Percentiles rank a stretch among this genome's conserved stretches.
These are phyloP conservation scores for Diaporthe sp. DNA, from an alignment of 2,329 filamentous ascomycete genomes.

Conservation along the genomic window DNA sequence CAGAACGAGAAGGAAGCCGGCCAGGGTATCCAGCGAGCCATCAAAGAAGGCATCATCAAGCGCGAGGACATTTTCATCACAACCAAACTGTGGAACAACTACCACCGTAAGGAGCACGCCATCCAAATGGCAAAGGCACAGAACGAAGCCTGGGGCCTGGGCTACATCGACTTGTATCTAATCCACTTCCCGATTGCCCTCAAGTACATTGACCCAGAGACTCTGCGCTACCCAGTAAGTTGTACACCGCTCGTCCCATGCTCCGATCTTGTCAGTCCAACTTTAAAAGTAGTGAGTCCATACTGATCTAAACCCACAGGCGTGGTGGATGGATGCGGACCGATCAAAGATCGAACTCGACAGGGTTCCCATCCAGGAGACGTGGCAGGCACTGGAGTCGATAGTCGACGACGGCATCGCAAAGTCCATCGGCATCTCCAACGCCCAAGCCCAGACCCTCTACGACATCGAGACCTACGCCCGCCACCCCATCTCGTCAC, in stretches of 20 bases:
- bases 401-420: constrained; percentile 9
- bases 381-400: constrained; percentile 4
- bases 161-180: constrained; percentile 2
- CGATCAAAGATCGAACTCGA: not conserved
- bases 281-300: not conserved
- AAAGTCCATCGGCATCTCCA: constrained; percentile 15
- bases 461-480: constrained; percentile 15
- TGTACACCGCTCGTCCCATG: not conserved
- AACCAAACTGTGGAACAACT: constrained; percentile 13
- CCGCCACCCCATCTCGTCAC: constrained; percentile 7
- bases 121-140: constrained; percentile 10
- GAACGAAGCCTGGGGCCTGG: not conserved
- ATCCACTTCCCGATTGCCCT: not conserved
- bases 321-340: constrained; percentile 1
- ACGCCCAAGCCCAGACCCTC: not conserved
- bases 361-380: not conserved
- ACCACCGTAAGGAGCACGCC: not conserved
- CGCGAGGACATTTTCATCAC: constrained; percentile 12
- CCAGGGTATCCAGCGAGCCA: not conserved
- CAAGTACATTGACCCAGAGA: not conserved
- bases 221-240: not conserved
- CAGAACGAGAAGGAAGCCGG: constrained; percentile 8
- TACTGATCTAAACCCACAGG: not conserved
- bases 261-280: no score
- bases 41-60: constrained; percentile 5